These are phyloP conservation scores for Hyaloscypha variabilis DNA, from an alignment of 495 filamentous ascomycete genomes.

Conservation along the genomic window DNA sequence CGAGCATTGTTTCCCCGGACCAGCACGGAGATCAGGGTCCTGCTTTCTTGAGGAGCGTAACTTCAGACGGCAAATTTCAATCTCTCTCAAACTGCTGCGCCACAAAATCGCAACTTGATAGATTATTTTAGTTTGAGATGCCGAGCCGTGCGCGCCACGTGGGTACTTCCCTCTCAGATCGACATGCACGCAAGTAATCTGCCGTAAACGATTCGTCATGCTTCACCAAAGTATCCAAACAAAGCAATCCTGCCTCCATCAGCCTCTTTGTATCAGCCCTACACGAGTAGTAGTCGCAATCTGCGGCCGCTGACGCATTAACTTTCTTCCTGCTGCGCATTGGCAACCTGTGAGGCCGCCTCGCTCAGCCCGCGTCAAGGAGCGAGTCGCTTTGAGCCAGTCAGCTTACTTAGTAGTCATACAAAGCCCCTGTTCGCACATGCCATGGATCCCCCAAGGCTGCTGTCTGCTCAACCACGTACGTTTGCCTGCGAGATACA, in stretches of 20 bases:
- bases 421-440: not conserved
- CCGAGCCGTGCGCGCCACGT: not conserved
- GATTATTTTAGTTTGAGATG: not conserved
- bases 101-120: not conserved
- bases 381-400: not conserved
- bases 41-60: constrained; percentile 50
- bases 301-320: not conserved
- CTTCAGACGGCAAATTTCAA: not conserved
- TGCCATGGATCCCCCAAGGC: not conserved
- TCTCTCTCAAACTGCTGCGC: not conserved
- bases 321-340: not conserved
- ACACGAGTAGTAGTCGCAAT: not conserved
- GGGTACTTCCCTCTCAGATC: not conserved
- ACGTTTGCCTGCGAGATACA: not conserved
- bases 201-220: too few species aligned
- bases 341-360: not conserved
- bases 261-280: not conserved
- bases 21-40: constrained; percentile 79
- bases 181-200: not conserved
- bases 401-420: constrained; percentile 3
- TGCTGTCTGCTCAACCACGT: not conserved
- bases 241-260: too few species aligned
- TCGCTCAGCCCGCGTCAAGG: not conserved
- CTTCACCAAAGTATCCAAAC: too few species aligned
- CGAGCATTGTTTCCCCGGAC: constrained; percentile 74